Conservation (phyloP, 139 green algal species). For the Prasinococcaceae sp. region DNA sequence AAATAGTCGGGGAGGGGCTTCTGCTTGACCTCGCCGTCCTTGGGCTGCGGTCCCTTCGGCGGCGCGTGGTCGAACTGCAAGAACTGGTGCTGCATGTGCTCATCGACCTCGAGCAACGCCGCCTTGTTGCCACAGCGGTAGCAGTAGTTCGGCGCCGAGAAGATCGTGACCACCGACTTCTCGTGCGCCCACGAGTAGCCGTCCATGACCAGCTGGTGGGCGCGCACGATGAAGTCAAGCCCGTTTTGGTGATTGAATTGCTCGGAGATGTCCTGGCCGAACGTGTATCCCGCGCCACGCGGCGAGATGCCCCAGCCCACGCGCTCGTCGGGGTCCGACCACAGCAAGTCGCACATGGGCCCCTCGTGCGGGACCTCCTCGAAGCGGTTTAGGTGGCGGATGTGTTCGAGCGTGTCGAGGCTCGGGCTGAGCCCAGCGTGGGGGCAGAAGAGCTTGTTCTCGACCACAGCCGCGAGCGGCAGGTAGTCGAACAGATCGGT, state of each 20-base stretch:
- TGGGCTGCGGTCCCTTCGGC: too few relatives aligned
- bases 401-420: slow-evolving; percentile 92
- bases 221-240: slow-evolving; percentile 79
- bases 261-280: slow-evolving; percentile 94
- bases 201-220: slow-evolving; percentile 98
- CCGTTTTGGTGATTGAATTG: slow-evolving; percentile 97
- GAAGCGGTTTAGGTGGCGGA: slow-evolving; percentile 79
- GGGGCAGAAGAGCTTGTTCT: slow-evolving; percentile 95
- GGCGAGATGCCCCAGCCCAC: slow-evolving; percentile 96
- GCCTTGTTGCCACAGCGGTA: slow-evolving; percentile 45
- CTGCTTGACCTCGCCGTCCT: too few relatives aligned
- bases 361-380: slow-evolving; percentile 89
- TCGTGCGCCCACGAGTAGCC: slow-evolving; percentile 94
- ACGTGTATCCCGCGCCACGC: slow-evolving; percentile 94
- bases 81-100: slow-evolving; percentile 75
- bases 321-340: slow-evolving; percentile 92
- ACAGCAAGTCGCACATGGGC: slow-evolving; percentile 98
- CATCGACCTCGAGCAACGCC: slow-evolving; percentile 95
- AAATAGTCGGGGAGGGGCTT: too few relatives aligned
- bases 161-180: slow-evolving; percentile 94
- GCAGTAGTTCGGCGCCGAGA: slow-evolving; percentile 98
- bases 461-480: slow-evolving; percentile 80
- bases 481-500: slow-evolving; percentile 99
- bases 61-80: slow-evolving; percentile 95
- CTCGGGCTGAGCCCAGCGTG: slow-evolving; percentile 92